Evolutionary conservation across 768 basidiomycete genomes (phyloP).

Genomic region (Suillus brevipes): DNA sequence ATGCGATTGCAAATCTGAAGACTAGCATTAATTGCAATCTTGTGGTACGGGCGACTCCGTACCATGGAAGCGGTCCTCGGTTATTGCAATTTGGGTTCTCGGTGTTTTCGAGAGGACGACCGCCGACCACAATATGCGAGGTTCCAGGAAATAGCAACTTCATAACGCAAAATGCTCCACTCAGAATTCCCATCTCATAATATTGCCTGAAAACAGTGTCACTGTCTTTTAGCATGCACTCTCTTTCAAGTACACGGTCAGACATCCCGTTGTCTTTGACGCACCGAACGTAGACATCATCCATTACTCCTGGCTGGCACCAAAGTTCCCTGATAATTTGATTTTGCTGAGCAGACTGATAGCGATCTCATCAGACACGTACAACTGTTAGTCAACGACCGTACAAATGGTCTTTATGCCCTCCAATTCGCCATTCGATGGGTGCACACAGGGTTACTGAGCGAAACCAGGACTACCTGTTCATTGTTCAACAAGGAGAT

Average conservation of each 20-base stretch:
- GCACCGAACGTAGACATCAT: constrained; percentile 51
- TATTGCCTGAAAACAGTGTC: not conserved
- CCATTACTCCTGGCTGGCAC: too few relatives aligned
- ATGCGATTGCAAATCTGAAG: not conserved
- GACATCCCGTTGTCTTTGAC: constrained; percentile 64
- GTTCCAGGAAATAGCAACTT: not conserved
- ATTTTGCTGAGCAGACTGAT: constrained; percentile 65
- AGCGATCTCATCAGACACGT: constrained; percentile 52
- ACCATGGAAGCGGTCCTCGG: constrained; percentile 13
- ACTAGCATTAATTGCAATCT: not conserved
- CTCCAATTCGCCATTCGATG: constrained; percentile 69
- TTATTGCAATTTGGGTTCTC: not conserved
- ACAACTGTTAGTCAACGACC: constrained; percentile 52
- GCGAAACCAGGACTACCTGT: constrained; percentile 28
- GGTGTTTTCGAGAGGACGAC: not conserved
- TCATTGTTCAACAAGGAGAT: not conserved
- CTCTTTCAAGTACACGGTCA: constrained; percentile 77
- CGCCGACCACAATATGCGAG: not conserved
- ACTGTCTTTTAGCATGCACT: constrained; percentile 42
- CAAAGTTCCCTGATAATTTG: constrained; percentile 38
- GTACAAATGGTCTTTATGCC: constrained; percentile 57
- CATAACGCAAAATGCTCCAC: not conserved
- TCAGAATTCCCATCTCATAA: not conserved
- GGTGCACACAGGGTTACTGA: constrained; percentile 69
- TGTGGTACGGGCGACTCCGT: not conserved